These are phyloP conservation scores for Fusarium siculi DNA, from an alignment of 2,329 filamentous ascomycete genomes.

Conservation along the genomic window DNA sequence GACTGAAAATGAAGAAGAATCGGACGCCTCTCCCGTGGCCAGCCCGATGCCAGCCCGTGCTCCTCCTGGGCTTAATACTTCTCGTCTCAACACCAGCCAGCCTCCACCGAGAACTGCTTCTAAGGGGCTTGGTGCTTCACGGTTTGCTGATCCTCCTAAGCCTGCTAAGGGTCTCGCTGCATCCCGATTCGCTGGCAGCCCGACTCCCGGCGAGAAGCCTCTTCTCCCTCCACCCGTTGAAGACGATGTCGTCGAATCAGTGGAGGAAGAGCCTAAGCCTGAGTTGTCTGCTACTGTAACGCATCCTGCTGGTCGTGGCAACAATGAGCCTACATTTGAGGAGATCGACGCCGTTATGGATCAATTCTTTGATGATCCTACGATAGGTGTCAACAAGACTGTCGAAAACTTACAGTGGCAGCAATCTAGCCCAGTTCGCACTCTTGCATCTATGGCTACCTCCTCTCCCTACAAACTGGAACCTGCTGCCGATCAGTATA, in stretches of 20 bases:
- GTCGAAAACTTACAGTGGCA: constrained; percentile 59
- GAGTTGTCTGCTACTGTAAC: constrained; percentile 28
- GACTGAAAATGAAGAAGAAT: constrained; percentile 35
- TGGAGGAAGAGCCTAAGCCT: constrained; percentile 42
- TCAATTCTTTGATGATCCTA: constrained; percentile 78
- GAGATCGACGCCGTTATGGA: constrained; percentile 95
- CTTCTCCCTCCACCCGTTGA: constrained; percentile 42
- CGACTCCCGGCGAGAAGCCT: constrained; percentile 45
- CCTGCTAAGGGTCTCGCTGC: constrained; percentile 54
- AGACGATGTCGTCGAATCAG: constrained; percentile 44
- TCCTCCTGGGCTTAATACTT: constrained; percentile 32
- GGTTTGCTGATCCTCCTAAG: constrained; percentile 60
- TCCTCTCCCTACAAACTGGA: constrained; percentile 65
- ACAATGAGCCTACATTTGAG: constrained; percentile 69
- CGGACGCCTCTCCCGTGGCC: constrained; percentile 36
- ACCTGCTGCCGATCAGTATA: constrained; percentile 61
- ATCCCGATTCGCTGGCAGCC: constrained; percentile 57
- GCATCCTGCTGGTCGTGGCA: constrained; percentile 31
- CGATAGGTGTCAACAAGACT: constrained; percentile 77
- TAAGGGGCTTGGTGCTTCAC: constrained; percentile 56
- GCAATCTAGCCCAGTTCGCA: constrained; percentile 37
- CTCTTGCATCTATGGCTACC: constrained; percentile 47
- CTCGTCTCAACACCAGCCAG: constrained; percentile 37
- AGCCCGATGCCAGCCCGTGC: constrained; percentile 36
- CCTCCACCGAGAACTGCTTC: constrained; percentile 47